Percentiles rank a stretch among this genome's conserved stretches.
Evolutionary conservation across 495 filamentous ascomycete genomes (phyloP).

Genomic region (Cetradonia linearis): DNA sequence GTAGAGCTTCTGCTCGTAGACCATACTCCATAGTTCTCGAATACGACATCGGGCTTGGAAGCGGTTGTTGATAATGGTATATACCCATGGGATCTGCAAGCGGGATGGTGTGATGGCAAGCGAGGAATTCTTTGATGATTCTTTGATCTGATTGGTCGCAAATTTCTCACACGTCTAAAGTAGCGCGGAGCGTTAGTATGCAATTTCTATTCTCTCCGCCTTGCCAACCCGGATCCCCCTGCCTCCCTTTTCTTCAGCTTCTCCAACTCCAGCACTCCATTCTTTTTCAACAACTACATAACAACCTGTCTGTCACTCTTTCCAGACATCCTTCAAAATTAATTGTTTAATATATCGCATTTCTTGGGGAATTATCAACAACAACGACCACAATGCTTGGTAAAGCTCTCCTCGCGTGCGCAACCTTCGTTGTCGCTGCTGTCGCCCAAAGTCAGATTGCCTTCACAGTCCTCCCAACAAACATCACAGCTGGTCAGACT

Average conservation of each 20-base stretch:
- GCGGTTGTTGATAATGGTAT: too few relatives aligned
- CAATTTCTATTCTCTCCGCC: neutral
- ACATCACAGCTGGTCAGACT: constrained; percentile 33
- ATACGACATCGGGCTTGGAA: too few relatives aligned
- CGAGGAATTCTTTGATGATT: too few relatives aligned
- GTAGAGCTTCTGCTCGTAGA: too few relatives aligned
- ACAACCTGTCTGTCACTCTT: constrained; percentile 18
- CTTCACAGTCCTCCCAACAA: constrained; percentile 37
- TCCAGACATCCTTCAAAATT: constrained; percentile 11
- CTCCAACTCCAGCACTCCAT: neutral
- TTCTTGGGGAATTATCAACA: neutral
- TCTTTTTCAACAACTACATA: neutral
- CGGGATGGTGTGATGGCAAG: too few relatives aligned
- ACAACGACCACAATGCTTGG: constrained; percentile 27
- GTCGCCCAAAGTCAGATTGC: constrained; percentile 27
- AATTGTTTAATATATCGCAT: neutral
- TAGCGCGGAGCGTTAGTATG: neutral
- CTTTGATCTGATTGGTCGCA: neutral
- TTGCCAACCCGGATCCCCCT: neutral
- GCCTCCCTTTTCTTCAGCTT: neutral
- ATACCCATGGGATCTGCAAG: neutral
- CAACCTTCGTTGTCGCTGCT: constrained; percentile 28
- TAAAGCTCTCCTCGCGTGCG: constrained; percentile 29
- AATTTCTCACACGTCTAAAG: neutral
- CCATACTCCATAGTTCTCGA: too few relatives aligned